phyloP scores from a whole-genome alignment of 139 green algal species.

The Ettlia oleoabundans region DNA sequence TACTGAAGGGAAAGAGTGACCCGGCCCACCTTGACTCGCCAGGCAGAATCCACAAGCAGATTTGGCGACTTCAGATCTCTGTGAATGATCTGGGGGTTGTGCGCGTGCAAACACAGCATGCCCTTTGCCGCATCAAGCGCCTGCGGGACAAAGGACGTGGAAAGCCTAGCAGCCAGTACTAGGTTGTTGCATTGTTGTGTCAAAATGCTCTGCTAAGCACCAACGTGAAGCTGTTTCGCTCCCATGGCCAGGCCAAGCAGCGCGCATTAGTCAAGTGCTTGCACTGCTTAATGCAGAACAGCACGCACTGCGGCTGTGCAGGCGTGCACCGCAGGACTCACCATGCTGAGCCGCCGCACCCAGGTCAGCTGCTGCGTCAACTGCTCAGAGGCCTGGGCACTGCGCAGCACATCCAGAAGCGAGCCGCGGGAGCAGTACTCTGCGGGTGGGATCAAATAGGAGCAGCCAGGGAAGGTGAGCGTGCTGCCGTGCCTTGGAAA shows the following conservation, averaged over 20 bases:
- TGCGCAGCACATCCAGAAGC: conserved; percentile 60
- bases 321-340: background rate
- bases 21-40: conserved; percentile 32
- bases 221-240: too few relatives aligned
- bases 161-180: too few relatives aligned
- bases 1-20: background rate
- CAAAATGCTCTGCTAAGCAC: too few relatives aligned
- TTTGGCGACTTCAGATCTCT: conserved; percentile 64
- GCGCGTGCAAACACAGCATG: conserved; percentile 60
- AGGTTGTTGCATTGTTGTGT: too few relatives aligned
- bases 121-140: conserved; percentile 60
- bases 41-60: conserved; percentile 33
- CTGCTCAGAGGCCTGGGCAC: conserved; percentile 2
- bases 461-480: too few relatives aligned
- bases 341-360: conserved; percentile 40
- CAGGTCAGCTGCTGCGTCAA: background rate
- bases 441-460: background rate
- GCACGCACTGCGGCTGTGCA: too few relatives aligned
- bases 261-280: too few relatives aligned
- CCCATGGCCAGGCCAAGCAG: too few relatives aligned
- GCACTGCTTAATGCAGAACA: too few relatives aligned
- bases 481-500: too few relatives aligned
- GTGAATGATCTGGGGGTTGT: conserved; percentile 46
- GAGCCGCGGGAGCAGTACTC: conserved; percentile 66
- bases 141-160: background rate